Evolutionary conservation across 441 rosid genomes (phyloP).

Genomic region (Eruca vesicaria): DNA sequence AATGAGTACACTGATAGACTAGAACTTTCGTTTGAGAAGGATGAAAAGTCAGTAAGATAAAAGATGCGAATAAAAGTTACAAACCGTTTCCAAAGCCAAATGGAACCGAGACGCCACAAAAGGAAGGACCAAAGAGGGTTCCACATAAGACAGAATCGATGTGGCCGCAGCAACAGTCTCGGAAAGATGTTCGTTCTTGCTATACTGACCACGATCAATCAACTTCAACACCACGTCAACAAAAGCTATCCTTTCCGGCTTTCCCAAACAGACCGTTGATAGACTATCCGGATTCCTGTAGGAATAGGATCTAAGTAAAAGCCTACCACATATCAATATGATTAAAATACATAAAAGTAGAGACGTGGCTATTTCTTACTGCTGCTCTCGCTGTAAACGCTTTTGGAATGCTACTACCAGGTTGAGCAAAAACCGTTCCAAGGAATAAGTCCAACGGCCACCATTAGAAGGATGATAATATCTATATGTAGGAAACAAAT

Average conservation of each 20-base stretch:
- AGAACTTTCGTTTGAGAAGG: conserved; percentile 15
- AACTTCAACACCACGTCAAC: conserved; percentile 75
- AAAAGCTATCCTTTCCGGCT: conserved; percentile 74
- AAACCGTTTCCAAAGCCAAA: conserved; percentile 99
- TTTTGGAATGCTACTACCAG: conserved; percentile 89
- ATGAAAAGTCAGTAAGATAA: conserved; percentile 26
- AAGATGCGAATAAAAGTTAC: conserved; percentile 39
- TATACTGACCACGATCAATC: conserved; percentile 98
- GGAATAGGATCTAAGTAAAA: conserved; percentile 30
- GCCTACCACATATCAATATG: conserved; percentile 33
- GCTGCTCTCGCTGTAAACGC: conserved; percentile 89
- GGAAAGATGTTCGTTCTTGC: conserved; percentile 98
- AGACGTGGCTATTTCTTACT: conserved; percentile 52
- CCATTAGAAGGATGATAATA: conserved; percentile 99
- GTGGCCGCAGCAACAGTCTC: conserved; percentile 99
- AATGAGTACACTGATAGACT: conserved; percentile 44
- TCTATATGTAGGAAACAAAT: conserved; percentile 43
- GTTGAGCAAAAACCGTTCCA: conserved; percentile 85
- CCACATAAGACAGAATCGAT: conserved; percentile 92
- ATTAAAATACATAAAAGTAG: conserved; percentile 22
- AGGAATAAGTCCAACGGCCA: conserved; percentile 99
- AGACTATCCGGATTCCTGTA: conserved; percentile 57
- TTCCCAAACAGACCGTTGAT: conserved; percentile 57
- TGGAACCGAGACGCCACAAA: conserved; percentile 90
- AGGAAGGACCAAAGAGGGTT: conserved; percentile 96